Evolutionary conservation across 108 stramenopile genomes (phyloP), one percentile per base, ranked within the genome.

Genomic region (Asterionellopsis glacialis): DNA sequence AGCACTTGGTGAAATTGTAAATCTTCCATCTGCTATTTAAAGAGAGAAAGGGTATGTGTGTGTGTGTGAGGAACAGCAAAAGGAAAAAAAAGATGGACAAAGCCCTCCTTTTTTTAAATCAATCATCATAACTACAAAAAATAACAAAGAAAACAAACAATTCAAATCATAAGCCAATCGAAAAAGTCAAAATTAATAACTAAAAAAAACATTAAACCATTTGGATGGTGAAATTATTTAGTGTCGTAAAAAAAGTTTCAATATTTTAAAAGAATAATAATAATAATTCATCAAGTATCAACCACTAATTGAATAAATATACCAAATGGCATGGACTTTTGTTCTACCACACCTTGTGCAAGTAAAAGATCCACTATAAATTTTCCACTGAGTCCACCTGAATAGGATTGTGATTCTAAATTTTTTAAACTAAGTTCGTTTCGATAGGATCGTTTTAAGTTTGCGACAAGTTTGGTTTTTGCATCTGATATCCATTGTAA

Each of bases 1-100:
- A 15, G 58, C 43, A 1, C 54, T 90, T 12, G 89, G 89, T n/a
- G 71, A 58, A 13, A 90, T 90, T 63, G 43, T 90, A 50, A 90
- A 90, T 65, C 81, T 68, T 3, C 60, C 66, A 11, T 62, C 66
- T 57, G 52, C 51, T 0, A 54, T 65, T 25, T 74, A 73, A 44
- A 41, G 9, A 48, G 9, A 33, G 2, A 33, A 33, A n/a, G n/a
- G n/a, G n/a, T n/a, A n/a, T n/a, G n/a, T n/a, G n/a, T n/a, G n/a
- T n/a, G n/a, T n/a, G n/a, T n/a, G n/a, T n/a, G n/a, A n/a, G n/a
- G n/a, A n/a, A n/a, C n/a, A n/a, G n/a, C n/a, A n/a, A n/a, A n/a
- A n/a, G n/a, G n/a, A n/a, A n/a, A n/a, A n/a, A n/a, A n/a, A n/a
- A n/a, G n/a, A n/a, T n/a, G n/a, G n/a, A n/a, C n/a, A n/a, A n/a